Conservation (phyloP, 2,329 filamentous ascomycete genomes). For the Cercospora zeae-maydis region DNA sequence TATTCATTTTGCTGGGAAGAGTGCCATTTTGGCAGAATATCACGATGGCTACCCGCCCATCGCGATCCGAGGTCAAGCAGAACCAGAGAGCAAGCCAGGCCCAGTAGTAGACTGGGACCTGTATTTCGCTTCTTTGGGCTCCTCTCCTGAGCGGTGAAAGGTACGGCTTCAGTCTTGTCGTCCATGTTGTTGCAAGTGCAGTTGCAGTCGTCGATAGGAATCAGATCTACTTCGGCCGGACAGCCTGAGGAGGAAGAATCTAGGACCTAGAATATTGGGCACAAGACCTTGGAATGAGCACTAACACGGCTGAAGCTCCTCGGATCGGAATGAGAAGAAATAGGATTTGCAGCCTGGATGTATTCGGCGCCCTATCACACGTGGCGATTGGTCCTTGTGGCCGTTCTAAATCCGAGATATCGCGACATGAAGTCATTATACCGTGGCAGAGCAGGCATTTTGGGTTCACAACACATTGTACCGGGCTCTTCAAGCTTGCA, state of each 20-base stretch:
- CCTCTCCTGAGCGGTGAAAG: background rate
- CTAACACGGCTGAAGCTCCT: background rate
- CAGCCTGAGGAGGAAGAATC: background rate
- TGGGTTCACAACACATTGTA: background rate
- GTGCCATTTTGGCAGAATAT: background rate
- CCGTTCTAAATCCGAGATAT: background rate
- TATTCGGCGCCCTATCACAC: background rate
- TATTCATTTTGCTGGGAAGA: background rate
- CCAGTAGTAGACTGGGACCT: background rate
- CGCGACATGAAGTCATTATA: background rate
- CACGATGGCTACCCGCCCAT: background rate
- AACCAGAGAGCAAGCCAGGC: background rate
- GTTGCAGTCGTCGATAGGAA: background rate
- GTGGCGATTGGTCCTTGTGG: background rate
- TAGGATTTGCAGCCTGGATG: background rate
- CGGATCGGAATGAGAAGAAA: background rate
- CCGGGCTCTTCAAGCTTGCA: background rate
- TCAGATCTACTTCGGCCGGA: background rate
- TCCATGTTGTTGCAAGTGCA: background rate
- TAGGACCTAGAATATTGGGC: background rate
- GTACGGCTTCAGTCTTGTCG: background rate
- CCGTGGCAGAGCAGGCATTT: background rate
- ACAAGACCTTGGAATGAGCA: background rate
- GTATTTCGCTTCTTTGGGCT: background rate
- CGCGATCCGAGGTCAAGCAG: background rate